These are phyloP conservation scores for Calonectria montana DNA, from an alignment of 2,329 filamentous ascomycete genomes.

Conservation along the genomic window DNA sequence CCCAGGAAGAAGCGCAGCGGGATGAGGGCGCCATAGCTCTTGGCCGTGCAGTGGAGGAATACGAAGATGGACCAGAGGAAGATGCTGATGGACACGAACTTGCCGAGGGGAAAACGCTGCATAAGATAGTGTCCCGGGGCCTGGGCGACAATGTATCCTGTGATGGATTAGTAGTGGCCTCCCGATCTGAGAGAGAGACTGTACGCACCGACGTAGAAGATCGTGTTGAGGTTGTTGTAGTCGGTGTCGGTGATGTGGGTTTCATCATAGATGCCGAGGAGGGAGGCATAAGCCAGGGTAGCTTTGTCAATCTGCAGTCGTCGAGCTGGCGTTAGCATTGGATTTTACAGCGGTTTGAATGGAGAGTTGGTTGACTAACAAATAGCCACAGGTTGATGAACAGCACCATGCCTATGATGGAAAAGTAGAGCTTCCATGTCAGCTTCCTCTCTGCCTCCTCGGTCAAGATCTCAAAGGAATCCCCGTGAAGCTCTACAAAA, in stretches of 20 bases:
- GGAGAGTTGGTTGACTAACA: neutral
- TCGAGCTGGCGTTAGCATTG: neutral
- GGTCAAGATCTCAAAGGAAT: constrained; percentile 11
- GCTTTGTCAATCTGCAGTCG: constrained; percentile 17
- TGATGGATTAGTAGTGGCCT: neutral
- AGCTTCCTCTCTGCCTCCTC: constrained; percentile 7
- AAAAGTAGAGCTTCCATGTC: constrained; percentile 13
- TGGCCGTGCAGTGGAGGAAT: constrained; percentile 23
- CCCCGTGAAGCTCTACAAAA: constrained; percentile 14
- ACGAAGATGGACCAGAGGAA: constrained; percentile 23
- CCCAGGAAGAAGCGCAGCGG: constrained; percentile 26
- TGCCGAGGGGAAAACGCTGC: constrained; percentile 20
- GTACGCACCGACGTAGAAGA: constrained; percentile 18
- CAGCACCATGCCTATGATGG: neutral
- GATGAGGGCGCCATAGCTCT: constrained; percentile 23
- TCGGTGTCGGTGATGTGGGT: constrained; percentile 19
- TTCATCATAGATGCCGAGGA: constrained; percentile 22
- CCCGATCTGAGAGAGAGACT: too few species aligned
- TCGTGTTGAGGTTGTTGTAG: constrained; percentile 25
- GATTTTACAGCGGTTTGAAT: neutral
- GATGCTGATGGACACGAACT: constrained; percentile 21
- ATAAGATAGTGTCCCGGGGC: constrained; percentile 23
- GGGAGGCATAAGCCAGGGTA: constrained; percentile 16
- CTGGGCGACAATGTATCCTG: constrained; percentile 25
- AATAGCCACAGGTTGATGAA: constrained; percentile 21